Conservation (phyloP, 2,329 filamentous ascomycete genomes). For the Sclerotinia sclerotiorum region DNA sequence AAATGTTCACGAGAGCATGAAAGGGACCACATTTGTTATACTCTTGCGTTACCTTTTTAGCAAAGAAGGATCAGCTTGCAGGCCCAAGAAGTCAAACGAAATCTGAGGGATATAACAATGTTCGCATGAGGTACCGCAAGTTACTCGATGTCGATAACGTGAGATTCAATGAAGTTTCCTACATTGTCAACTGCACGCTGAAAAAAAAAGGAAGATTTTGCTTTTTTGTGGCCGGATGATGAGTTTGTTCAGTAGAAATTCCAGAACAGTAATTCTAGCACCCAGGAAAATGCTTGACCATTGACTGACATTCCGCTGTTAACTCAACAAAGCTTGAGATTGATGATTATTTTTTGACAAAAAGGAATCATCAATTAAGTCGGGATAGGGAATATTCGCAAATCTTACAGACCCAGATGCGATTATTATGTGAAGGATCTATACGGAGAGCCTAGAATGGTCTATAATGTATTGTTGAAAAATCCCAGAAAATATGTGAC, state of each 20-base stretch:
- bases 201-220: neutral
- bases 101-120: neutral
- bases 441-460: too few relatives aligned
- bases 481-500: slow-evolving; percentile 2
- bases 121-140: neutral
- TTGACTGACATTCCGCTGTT: neutral
- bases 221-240: neutral
- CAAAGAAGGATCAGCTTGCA: neutral
- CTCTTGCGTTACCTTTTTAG: neutral
- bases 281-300: neutral
- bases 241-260: neutral
- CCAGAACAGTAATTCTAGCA: neutral
- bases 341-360: neutral
- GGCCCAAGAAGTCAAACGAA: neutral
- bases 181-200: neutral
- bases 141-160: too few relatives aligned
- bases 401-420: neutral
- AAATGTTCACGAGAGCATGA: neutral
- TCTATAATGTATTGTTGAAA: neutral
- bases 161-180: neutral
- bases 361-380: too few relatives aligned
- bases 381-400: neutral
- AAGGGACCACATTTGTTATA: neutral
- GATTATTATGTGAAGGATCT: slow-evolving; percentile 5
- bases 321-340: neutral